A percentile compares a stretch with the other conserved stretches of the same genome.
These are phyloP conservation scores for Fusarium setosum DNA, from an alignment of 2,329 filamentous ascomycete species.

Conservation along the genomic window DNA sequence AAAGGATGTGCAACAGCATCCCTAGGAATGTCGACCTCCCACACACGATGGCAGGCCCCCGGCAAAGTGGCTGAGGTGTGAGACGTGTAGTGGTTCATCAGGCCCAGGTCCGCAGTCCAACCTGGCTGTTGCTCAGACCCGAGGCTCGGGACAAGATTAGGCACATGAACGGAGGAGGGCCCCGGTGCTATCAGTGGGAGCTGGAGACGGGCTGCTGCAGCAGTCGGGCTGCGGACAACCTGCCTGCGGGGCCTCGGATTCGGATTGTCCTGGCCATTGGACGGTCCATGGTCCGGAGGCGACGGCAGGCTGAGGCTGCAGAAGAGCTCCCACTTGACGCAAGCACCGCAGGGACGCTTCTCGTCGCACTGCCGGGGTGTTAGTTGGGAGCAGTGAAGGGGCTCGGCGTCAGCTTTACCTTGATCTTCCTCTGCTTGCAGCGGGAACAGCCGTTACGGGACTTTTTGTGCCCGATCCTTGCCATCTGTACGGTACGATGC, in stretches of 20 bases:
- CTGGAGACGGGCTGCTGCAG: too few relatives aligned
- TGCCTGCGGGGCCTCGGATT: neutral
- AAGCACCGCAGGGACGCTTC: conserved; percentile 10
- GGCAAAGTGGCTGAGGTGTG: conserved; percentile 6
- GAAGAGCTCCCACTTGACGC: neutral
- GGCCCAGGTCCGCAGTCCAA: conserved; percentile 7
- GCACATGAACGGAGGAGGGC: too few relatives aligned
- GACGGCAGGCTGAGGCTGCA: neutral
- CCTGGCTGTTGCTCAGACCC: neutral
- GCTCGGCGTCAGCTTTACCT: neutral
- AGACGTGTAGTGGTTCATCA: conserved; percentile 13
- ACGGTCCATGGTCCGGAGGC: neutral
- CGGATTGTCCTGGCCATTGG: neutral
- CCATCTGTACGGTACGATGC: neutral
- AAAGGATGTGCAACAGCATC: neutral
- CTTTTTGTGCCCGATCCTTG: conserved; percentile 10
- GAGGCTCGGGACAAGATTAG: too few relatives aligned
- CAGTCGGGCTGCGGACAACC: neutral
- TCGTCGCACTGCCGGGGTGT: conserved; percentile 7
- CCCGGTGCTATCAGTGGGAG: too few relatives aligned
- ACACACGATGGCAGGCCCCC: conserved; percentile 1
- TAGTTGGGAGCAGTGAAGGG: neutral
- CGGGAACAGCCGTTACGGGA: conserved; percentile 7
- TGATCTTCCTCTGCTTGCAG: conserved; percentile 10
- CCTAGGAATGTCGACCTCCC: conserved; percentile 5